Evolutionary conservation across 1,284 basidiomycete species (phyloP).

Genomic region (Veloporphyrellus conicus): DNA sequence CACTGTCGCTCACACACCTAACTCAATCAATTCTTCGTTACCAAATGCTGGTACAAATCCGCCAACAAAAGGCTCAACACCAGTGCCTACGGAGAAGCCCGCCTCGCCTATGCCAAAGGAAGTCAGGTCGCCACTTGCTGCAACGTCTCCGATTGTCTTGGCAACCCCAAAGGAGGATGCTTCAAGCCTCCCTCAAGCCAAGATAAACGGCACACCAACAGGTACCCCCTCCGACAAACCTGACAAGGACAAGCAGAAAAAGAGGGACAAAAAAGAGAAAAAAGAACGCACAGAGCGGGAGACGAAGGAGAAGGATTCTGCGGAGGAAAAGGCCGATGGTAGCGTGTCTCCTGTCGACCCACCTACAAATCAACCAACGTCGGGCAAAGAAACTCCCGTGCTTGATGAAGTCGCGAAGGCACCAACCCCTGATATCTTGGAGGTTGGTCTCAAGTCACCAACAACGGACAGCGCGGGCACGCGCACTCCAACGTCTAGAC

Average conservation of each 20-base stretch:
- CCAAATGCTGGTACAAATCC: slow-evolving; percentile 30
- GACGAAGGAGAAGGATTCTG: slow-evolving; percentile 36
- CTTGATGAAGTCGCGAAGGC: slow-evolving; percentile 31
- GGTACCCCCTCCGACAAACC: slow-evolving; percentile 37
- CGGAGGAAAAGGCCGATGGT: slow-evolving; percentile 32
- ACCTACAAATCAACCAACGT: slow-evolving; percentile 29
- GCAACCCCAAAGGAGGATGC: slow-evolving; percentile 32
- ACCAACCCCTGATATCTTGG: slow-evolving; percentile 31
- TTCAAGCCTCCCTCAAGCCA: slow-evolving; percentile 27
- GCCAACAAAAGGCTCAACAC: slow-evolving; percentile 39
- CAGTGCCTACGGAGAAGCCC: slow-evolving; percentile 39
- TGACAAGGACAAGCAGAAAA: slow-evolving; percentile 52
- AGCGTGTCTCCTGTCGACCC: slow-evolving; percentile 23
- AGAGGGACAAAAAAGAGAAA: slow-evolving; percentile 56
- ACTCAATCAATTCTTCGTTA: slow-evolving; percentile 37
- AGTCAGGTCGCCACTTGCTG: slow-evolving; percentile 28
- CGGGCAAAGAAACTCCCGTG: slow-evolving; percentile 42
- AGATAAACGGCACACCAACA: slow-evolving; percentile 41
- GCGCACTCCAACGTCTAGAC: slow-evolving; percentile 61
- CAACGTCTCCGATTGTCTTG: slow-evolving; percentile 29
- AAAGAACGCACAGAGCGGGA: slow-evolving; percentile 41
- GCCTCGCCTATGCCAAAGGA: slow-evolving; percentile 36
- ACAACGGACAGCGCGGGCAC: slow-evolving; percentile 56
- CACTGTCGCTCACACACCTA: slow-evolving; percentile 40
- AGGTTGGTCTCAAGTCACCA: slow-evolving; percentile 47